Base-by-base conservation (phyloP, 441 rosid genomes). In the Gossypium lobatum region DNA sequence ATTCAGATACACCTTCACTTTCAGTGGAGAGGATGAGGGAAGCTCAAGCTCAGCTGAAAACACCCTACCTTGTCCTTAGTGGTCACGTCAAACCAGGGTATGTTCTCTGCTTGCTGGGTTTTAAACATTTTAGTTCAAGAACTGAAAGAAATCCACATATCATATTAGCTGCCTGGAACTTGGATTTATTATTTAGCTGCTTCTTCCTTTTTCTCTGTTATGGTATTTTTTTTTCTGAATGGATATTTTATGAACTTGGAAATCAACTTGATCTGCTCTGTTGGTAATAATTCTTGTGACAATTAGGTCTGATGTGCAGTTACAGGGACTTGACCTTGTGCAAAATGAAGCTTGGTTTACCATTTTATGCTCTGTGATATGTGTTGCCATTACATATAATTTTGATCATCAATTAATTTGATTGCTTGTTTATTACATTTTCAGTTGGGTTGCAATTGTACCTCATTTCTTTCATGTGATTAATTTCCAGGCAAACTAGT, bases 81-180 rank as follows among this genome's bases (percentile, higher is more conserved):
- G 97, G 98, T 79, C 93, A 93, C 78, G 97, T 91, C 70, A 93
- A 85, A 85, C 87, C 97, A 25, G 97, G 97, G 98, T 96, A 91
- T 66, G 82, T 18, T 61, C 69, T 52, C 14, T 75, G 76, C 45
- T 67, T 48, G 64, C 20, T n/a, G 61, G 45, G 28, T 63, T 74
- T 37, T 79, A 73, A 46, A 18, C 26, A 31, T 46, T 16, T 23
- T 42, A 21, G 23, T 48, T 72, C 45, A 31, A 72, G 54, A 45
- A 58, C 21, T 18, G 53, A 71, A 39, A 46, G 10, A 23, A 72
- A 46, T 52, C 31, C 26, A 8, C 6, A 4, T 26, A 9, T 16
- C 13, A 9, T 28, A 16, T 28, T 59, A 28, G 45, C 72, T 68
- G 28, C 20, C 3, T 16, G 8, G 20, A 48, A 46, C 9, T 67